Base-by-base conservation (phyloP, 345 rosid species). In the Aethionema arabicum region DNA sequence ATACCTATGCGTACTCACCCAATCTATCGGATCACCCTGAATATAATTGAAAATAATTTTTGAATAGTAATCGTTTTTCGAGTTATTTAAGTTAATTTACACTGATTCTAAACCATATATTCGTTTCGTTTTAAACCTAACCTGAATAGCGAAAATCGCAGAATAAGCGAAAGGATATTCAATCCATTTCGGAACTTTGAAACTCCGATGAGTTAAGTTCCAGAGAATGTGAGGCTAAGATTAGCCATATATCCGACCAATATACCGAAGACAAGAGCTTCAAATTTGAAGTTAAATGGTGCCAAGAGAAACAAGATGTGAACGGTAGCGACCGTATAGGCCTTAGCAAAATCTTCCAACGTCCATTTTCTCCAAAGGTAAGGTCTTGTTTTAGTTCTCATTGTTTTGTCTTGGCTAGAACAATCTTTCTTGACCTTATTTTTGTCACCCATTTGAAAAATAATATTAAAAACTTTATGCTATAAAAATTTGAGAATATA, bases 1-100 rank as follows among this genome's bases (percentile, higher is more conserved):
- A n/a, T n/a, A 72, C 36, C 76, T 65, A 60, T 72, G 76, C 7
- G 67, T 72, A 11, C 76, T 72, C 46, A 72, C 76, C 76, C 76
- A 72, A 32, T 72, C 72, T 29, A 72, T 66, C 10, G 76, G 76
- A 48, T 72, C 57, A 32, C 76, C 76, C 76, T 72, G 42, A 10
- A 42, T 0, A 8, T 11, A 11, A 7, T 13, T 32, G 11, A 10
- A 4, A 8, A n/a, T n/a, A n/a, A n/a, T 36, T 36, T 36, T 36
- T 9, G 9, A 5, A 36, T 36, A n/a, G n/a, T n/a, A n/a, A n/a
- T n/a, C n/a, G 5, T 36, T 4, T 36, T 5, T 5, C 5, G 5
- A 36, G 9, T 36, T 9, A 4, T 9, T 36, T 36, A 5, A 36
- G 5, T 4, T 36, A 5, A 36, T 36, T 36, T 36, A 5, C 5